Evolutionary conservation across 441 rosid species (phyloP).

Genomic region (Omphalea diandra): DNA sequence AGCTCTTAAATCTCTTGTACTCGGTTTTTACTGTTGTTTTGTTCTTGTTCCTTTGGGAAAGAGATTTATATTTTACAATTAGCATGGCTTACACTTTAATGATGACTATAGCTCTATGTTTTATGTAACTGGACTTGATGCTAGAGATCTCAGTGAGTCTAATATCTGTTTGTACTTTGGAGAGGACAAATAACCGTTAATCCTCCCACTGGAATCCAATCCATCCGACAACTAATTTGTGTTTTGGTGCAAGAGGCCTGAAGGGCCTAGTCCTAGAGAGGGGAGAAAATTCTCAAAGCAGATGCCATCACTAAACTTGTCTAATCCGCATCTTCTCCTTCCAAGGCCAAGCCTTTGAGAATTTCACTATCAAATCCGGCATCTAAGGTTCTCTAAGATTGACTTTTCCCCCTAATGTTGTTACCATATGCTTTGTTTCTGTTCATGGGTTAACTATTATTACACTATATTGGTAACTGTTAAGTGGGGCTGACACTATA

Average conservation of each 20-base stretch:
- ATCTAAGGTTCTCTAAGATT: neutral
- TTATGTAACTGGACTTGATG: too few relatives aligned
- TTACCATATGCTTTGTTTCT: neutral
- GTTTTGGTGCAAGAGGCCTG: constrained; percentile 9
- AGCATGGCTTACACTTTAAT: too few relatives aligned
- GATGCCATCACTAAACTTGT: neutral
- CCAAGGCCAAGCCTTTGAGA: neutral
- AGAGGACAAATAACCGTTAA: too few relatives aligned
- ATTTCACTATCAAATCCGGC: neutral
- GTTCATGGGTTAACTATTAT: neutral
- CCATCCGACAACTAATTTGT: neutral
- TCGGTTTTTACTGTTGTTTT: too few relatives aligned
- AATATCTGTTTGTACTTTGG: too few relatives aligned
- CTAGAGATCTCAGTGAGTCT: too few relatives aligned
- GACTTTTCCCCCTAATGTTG: neutral
- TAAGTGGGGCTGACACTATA: constrained; percentile 17
- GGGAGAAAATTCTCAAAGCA: neutral
- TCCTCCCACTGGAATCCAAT: neutral
- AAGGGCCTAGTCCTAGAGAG: neutral
- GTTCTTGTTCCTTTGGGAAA: too few relatives aligned
- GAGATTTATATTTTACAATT: too few relatives aligned
- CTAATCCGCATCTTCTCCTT: too few relatives aligned
- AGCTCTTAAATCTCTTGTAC: too few relatives aligned
- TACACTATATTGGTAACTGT: neutral
- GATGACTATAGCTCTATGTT: too few relatives aligned